phyloP scores from a whole-genome alignment of 495 filamentous ascomycete species.

The Amphirosellinia nigrospora region DNA sequence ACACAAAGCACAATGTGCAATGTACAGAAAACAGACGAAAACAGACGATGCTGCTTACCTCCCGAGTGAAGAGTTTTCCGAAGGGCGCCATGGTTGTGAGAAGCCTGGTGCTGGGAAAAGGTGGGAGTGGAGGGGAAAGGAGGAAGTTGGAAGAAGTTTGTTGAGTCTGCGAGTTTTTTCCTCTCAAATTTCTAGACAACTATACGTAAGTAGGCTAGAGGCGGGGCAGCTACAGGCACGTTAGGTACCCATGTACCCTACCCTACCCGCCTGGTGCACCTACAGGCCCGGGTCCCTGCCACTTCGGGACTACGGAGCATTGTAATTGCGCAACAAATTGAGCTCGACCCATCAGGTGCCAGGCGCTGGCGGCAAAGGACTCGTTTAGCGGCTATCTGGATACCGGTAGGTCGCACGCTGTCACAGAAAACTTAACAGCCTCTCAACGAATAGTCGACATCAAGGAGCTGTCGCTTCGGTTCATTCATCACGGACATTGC shows the following conservation, averaged over 20 bases:
- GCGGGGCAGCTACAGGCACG: slow-evolving; percentile 37
- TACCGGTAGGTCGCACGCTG: not conserved
- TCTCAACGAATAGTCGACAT: slow-evolving; percentile 12
- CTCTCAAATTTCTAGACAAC: slow-evolving; percentile 38
- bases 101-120: slow-evolving; percentile 43
- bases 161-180: slow-evolving; percentile 15
- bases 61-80: slow-evolving; percentile 91
- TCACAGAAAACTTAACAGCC: slow-evolving; percentile 16
- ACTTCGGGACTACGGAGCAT: slow-evolving; percentile 23
- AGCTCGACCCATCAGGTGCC: not conserved
- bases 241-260: slow-evolving; percentile 11
- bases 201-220: too few species aligned
- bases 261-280: not conserved
- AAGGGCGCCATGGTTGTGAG: slow-evolving; percentile 75
- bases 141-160: slow-evolving; percentile 27
- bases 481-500: not conserved
- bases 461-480: slow-evolving; percentile 1
- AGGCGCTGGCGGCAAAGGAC: not conserved
- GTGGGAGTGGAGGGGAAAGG: slow-evolving; percentile 44
- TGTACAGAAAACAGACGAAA: not conserved
- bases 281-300: not conserved
- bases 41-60: slow-evolving; percentile 62
- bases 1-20: not conserved
- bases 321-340: slow-evolving; percentile 24
- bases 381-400: not conserved